Base-by-base conservation (phyloP, 257 asterid genomes). In the Petunia secreta region DNA sequence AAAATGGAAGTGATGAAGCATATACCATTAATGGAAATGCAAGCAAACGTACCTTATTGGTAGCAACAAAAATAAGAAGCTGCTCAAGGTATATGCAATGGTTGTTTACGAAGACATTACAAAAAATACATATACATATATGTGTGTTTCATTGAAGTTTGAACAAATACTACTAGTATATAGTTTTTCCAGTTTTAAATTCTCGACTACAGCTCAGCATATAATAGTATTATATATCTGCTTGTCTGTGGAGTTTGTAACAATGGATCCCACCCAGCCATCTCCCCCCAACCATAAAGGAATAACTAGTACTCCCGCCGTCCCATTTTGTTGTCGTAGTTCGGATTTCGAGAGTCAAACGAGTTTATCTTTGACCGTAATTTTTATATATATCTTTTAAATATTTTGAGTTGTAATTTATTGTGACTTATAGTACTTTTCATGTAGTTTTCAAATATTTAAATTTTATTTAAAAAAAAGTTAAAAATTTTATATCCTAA, bases 121-220 rank as follows among this genome's bases (percentile, higher is more conserved):
- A 69, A 69, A 43, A n/a, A 66, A 43, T 65, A 41, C 7, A 43
- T 2, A 8, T 67, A 67, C 3, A 0, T 57, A 53, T 39, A 6
- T 40, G 11, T 15, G 5, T 14, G 37, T 67, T 14, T 67, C 60
- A 71, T 71, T 71, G 77, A 71, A 48, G 16, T 71, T 48, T 48
- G 44, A 34, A 48, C 77, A 71, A 25, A 48, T 71, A 10, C 11
- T 48, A 25, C 25, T 25, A 25, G 25, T 25, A 25, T 25, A 25
- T 25, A 25, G 25, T 7, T 6, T 40, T 6, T 36, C 13, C 2
- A 5, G 5, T 71, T 10, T 67, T 46, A 54, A 65, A 81, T 84
- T 86, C 84, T 84, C 75, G 89, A 87, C 85, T 58, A 77, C 84
- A 69, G 83, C 83, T n/a, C 62, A 82, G 82, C 83, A 80, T 80